Evolutionary conservation across 2,329 filamentous ascomycete species (phyloP).

Genomic region (Pseudogymnoascus sp.): DNA sequence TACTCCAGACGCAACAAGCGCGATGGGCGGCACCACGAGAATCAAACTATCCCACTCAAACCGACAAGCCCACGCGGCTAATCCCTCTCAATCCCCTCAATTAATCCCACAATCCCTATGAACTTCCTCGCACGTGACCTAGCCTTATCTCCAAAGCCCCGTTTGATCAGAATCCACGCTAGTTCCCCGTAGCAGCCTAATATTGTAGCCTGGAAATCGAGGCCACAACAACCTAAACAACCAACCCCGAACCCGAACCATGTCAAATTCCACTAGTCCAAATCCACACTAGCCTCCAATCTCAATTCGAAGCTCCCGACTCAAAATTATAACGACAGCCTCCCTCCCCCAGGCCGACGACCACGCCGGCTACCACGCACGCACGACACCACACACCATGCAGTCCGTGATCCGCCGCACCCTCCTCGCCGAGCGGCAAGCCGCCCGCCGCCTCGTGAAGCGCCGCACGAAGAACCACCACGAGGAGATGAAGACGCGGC

Average conservation of each 20-base stretch:
- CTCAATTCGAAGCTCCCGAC: not conserved
- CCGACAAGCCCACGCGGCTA: not conserved
- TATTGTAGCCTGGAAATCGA: no score
- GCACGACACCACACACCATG: conserved; percentile 40
- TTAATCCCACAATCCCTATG: not conserved
- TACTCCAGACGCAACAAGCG: not conserved
- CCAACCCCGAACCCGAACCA: not conserved
- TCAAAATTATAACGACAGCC: conserved; percentile 4
- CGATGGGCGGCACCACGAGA: not conserved
- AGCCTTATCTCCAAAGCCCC: not conserved
- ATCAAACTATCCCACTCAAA: not conserved
- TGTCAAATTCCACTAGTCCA: not conserved
- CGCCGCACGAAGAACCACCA: conserved; percentile 27
- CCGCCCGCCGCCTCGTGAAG: conserved; percentile 38
- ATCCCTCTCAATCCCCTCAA: not conserved
- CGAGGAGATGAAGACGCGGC: conserved; percentile 19
- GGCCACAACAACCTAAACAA: not conserved
- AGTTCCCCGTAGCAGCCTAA: no score
- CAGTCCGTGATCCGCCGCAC: conserved; percentile 63
- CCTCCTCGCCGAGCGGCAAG: conserved; percentile 58
- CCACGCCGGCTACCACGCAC: not conserved
- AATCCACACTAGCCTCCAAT: conserved; percentile 6
- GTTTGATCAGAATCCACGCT: no score
- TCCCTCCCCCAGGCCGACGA: not conserved
- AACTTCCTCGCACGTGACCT: not conserved